phyloP scores from a whole-genome alignment of 2,329 filamentous ascomycete species.

The Fusarium sp. region DNA sequence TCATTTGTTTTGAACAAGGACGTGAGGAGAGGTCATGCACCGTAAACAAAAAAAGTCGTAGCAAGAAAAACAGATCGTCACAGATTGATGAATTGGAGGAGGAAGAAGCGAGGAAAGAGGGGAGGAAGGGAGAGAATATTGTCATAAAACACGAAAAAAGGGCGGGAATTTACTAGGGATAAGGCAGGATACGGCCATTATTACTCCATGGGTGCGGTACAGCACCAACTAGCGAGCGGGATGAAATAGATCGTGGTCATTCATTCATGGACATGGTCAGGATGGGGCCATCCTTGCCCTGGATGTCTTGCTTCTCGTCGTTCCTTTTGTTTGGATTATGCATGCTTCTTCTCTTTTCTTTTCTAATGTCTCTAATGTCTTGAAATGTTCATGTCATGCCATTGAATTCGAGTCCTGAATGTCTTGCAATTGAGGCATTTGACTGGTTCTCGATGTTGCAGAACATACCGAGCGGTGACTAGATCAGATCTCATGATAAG shows the following conservation, averaged over 20 bases:
- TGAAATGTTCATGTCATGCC: conserved; percentile 15
- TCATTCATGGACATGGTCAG: conserved; percentile 19
- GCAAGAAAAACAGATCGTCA: conserved; percentile 25
- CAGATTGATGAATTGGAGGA: conserved; percentile 19
- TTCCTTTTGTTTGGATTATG: conserved; percentile 12
- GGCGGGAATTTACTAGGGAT: conserved; percentile 33
- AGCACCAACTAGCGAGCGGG: conserved; percentile 37
- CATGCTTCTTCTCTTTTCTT: conserved; percentile 5
- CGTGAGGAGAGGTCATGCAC: conserved; percentile 22
- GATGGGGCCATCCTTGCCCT: conserved; percentile 31
- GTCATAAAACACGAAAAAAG: conserved; percentile 28
- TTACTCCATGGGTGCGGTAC: too few relatives aligned
- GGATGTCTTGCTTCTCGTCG: conserved; percentile 9
- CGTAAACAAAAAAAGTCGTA: background rate
- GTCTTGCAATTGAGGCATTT: conserved; percentile 33
- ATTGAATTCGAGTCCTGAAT: conserved; percentile 19
- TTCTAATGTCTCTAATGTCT: background rate
- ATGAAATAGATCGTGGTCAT: conserved; percentile 37
- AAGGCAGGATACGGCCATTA: background rate
- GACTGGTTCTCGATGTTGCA: conserved; percentile 22
- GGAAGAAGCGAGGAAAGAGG: conserved; percentile 13
- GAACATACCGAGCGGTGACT: conserved; percentile 29
- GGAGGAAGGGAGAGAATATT: conserved; percentile 21
- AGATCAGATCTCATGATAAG: conserved; percentile 29
- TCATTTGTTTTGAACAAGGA: conserved; percentile 9